A percentile compares a stretch with the other conserved stretches of the same genome.
Evolutionary conservation across 805 yeast genomes (phyloP).

Genomic region (Citeromyces nyonsensis): DNA sequence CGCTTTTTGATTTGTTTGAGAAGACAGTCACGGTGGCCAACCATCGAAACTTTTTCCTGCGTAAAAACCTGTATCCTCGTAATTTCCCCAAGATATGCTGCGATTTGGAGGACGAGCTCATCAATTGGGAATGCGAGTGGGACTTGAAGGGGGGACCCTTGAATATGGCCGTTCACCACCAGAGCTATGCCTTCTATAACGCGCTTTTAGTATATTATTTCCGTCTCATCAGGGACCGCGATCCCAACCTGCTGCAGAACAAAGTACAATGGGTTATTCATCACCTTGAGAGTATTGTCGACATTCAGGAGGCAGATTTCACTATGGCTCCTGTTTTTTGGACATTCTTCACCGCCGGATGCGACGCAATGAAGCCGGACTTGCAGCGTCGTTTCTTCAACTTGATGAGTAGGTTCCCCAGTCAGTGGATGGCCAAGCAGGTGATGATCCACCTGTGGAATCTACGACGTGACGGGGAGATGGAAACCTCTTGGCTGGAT

Average conservation of each 20-base stretch:
- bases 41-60: conserved; percentile 29
- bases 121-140: conserved; percentile 33
- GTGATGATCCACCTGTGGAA: conserved; percentile 35
- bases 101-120: conserved; percentile 31
- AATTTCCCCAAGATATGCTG: conserved; percentile 41
- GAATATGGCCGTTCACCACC: conserved; percentile 14
- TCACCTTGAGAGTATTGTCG: conserved; percentile 16
- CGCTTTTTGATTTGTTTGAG: conserved; percentile 28
- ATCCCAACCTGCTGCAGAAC: conserved; percentile 17
- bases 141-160: conserved; percentile 12
- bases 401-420: conserved; percentile 16
- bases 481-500: conserved; percentile 32
- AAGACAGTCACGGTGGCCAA: conserved; percentile 30
- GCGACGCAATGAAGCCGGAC: conserved; percentile 17
- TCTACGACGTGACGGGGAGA: conserved; percentile 4
- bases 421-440: conserved; percentile 40
- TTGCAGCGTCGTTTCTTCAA: conserved; percentile 17
- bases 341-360: conserved; percentile 28
- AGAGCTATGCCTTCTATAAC: conserved; percentile 23
- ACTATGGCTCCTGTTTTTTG: conserved; percentile 27
- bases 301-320: conserved; percentile 8
- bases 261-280: conserved; percentile 17
- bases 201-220: conserved; percentile 26
- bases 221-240: conserved; percentile 26
- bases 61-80: conserved; percentile 27